A percentile compares a stretch with the other conserved stretches of the same genome.
Conservation (phyloP, 768 basidiomycete genomes). For the Cyathus striatus region DNA sequence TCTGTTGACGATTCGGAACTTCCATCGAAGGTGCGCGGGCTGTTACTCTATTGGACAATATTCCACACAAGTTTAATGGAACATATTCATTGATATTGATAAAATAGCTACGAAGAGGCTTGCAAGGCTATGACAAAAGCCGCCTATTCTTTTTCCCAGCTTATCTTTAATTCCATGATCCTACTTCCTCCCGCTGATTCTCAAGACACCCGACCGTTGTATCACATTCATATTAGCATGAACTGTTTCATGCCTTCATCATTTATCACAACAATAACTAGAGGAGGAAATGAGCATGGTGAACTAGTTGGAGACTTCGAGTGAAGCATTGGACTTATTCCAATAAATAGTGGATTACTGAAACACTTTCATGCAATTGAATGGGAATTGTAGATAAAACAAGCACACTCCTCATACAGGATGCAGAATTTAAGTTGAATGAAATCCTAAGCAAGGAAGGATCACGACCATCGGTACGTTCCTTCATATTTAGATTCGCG, state of each 20-base stretch:
- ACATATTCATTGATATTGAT: no score
- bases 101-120: no score
- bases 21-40: no score
- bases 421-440: background rate
- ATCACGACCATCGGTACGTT: background rate
- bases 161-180: constrained; percentile 12
- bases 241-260: constrained; percentile 30
- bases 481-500: background rate
- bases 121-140: no score
- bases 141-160: background rate
- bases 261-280: constrained; percentile 24
- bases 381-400: constrained; percentile 7
- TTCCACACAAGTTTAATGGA: no score
- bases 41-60: no score
- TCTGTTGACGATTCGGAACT: no score
- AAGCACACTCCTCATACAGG: constrained; percentile 1
- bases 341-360: background rate
- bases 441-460: background rate
- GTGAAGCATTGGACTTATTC: constrained; percentile 9
- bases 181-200: constrained; percentile 13
- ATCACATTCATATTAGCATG: constrained; percentile 23
- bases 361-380: background rate
- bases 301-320: constrained; percentile 30
- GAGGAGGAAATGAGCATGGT: constrained; percentile 19
- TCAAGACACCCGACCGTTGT: constrained; percentile 16